Conservation (phyloP, 345 rosid species). For the Populus deltoides region DNA sequence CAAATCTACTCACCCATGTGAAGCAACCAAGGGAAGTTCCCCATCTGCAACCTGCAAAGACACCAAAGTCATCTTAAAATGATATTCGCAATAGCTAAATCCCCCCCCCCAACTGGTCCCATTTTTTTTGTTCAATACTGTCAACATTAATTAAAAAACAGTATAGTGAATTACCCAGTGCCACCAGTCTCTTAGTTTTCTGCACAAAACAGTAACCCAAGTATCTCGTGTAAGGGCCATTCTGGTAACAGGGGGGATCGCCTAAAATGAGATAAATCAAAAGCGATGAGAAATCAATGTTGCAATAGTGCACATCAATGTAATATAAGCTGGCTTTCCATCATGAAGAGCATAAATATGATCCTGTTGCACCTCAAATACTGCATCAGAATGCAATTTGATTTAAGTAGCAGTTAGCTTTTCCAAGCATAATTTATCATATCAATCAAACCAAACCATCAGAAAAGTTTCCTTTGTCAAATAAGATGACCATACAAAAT, state of each 20-base stretch:
- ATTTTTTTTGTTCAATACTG: neutral
- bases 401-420: neutral
- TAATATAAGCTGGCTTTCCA: neutral
- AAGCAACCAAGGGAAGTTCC: constrained; percentile 89
- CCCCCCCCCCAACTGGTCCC: neutral
- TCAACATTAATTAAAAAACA: constrained; percentile 16
- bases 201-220: constrained; percentile 95
- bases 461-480: neutral
- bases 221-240: constrained; percentile 97
- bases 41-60: constrained; percentile 90
- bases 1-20: constrained; percentile 80
- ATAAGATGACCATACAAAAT: neutral
- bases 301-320: neutral
- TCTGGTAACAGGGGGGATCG: constrained; percentile 86
- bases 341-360: neutral
- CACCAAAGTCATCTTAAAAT: constrained; percentile 28
- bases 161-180: constrained; percentile 71
- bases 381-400: neutral
- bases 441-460: neutral
- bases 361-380: neutral
- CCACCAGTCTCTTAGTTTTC: constrained; percentile 99
- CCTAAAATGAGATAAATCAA: constrained; percentile 41
- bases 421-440: neutral
- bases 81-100: neutral
- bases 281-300: constrained; percentile 4